These are phyloP conservation scores for Diaporthe helianthi DNA, from an alignment of 2,329 filamentous ascomycete species.

Conservation along the genomic window DNA sequence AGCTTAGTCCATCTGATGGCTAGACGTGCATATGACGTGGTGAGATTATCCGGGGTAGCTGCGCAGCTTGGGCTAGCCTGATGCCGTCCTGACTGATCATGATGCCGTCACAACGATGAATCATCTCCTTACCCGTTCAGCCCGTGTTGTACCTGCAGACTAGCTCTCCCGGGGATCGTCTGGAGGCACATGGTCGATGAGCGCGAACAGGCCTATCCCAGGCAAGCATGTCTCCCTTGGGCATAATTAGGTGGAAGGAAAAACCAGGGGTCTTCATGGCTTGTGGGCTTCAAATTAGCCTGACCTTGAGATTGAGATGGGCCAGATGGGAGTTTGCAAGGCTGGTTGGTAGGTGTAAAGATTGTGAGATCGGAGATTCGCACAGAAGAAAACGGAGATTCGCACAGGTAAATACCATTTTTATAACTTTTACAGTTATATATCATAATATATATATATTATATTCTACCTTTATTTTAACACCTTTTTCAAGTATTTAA, in stretches of 20 bases:
- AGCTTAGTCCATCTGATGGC: background rate
- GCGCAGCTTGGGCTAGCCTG: background rate
- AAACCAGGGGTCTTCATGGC: background rate
- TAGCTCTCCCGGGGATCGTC: background rate
- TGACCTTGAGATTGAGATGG: no score
- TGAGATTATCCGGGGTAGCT: constrained; percentile 9
- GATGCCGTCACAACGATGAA: constrained; percentile 23
- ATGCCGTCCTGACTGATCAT: background rate
- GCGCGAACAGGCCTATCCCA: background rate
- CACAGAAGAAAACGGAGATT: no score
- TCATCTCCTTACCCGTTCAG: background rate
- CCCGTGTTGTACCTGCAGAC: background rate
- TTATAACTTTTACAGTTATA: no score
- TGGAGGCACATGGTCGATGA: background rate
- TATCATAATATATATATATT: no score
- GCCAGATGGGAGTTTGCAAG: background rate
- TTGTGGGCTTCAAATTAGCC: no score
- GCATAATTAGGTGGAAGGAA: no score
- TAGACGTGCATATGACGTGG: background rate
- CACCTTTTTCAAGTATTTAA: no score
- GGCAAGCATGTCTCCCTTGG: no score
- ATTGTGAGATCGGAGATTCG: no score
- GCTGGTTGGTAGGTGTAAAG: no score
- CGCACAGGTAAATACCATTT: no score
- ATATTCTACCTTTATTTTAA: no score